These are phyloP conservation scores for Stephania japonica DNA, from an alignment of 164 flowering plant species.

Conservation along the genomic window DNA sequence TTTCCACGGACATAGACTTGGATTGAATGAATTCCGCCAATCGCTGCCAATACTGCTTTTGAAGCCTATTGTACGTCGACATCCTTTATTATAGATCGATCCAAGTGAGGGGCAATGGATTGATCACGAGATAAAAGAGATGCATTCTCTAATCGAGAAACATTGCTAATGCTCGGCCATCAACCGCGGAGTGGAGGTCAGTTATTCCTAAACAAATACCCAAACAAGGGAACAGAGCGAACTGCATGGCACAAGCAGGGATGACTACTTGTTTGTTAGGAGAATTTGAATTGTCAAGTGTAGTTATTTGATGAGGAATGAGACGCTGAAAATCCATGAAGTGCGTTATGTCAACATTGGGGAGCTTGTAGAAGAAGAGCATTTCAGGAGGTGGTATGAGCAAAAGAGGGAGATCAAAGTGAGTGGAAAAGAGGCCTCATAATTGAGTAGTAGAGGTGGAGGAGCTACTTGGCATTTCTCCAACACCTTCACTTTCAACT, in stretches of 20 bases:
- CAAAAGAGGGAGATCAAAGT: slow-evolving; percentile 22
- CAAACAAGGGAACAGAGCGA: slow-evolving; percentile 28
- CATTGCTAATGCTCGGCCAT: slow-evolving; percentile 16
- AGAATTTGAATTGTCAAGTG: no score
- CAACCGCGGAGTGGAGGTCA: slow-evolving; percentile 27
- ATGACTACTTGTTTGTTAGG: no score
- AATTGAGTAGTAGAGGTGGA: neutral
- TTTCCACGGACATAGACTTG: no score
- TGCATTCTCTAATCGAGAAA: no score
- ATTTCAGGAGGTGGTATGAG: slow-evolving; percentile 7
- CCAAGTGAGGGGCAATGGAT: no score
- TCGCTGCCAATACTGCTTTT: no score
- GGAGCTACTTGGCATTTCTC: slow-evolving; percentile 3
- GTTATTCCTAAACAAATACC: slow-evolving; percentile 29
- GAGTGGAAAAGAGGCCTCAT: slow-evolving; percentile 18
- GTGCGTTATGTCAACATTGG: slow-evolving; percentile 12
- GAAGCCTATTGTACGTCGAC: no score
- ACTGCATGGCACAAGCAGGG: slow-evolving; percentile 28
- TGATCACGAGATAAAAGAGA: no score
- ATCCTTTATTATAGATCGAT: no score
- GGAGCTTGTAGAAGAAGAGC: slow-evolving; percentile 26
- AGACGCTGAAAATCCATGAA: slow-evolving; percentile 7
- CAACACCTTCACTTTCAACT: neutral
- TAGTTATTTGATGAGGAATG: no score
- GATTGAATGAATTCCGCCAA: no score